Conservation (phyloP, 2,329 filamentous ascomycete genomes). For the Scedosporium minutisporum region DNA sequence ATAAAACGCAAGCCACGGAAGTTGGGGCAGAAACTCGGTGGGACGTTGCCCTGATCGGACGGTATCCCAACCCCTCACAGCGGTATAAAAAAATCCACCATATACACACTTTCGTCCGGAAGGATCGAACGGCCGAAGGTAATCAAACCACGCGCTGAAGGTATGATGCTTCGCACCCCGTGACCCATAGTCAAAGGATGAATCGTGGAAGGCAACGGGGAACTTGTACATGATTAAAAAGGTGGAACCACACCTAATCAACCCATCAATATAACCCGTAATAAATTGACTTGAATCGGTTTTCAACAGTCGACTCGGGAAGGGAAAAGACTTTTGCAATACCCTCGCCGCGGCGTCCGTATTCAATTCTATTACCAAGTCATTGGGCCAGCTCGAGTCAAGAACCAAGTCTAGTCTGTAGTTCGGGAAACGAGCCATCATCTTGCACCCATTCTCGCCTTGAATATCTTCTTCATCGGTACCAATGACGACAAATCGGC, state of each 20-base stretch:
- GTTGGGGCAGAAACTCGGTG: conserved; percentile 17
- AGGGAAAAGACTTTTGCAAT: background rate
- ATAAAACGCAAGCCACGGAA: conserved; percentile 42
- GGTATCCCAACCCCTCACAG: conserved; percentile 26
- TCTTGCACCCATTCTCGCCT: background rate
- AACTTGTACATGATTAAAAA: background rate
- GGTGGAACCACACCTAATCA: no score
- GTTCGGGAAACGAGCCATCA: conserved; percentile 12
- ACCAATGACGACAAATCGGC: conserved; percentile 47
- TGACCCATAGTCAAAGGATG: background rate
- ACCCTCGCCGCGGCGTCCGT: background rate
- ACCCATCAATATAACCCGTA: no score
- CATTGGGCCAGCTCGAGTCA: conserved; percentile 17
- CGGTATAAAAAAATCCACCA: conserved; percentile 40
- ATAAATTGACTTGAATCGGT: background rate
- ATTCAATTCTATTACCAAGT: no score
- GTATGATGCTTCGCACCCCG: conserved; percentile 10
- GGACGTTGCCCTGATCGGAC: conserved; percentile 9
- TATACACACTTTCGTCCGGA: conserved; percentile 3
- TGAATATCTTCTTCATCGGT: conserved; percentile 21
- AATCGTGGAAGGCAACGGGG: background rate
- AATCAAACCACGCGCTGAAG: conserved; percentile 19
- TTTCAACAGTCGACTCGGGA: background rate
- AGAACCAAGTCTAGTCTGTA: conserved; percentile 25
- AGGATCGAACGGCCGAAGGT: conserved; percentile 1